Evolutionary conservation across 2,329 filamentous ascomycete genomes (phyloP).

Genomic region (Monilinia polystroma): DNA sequence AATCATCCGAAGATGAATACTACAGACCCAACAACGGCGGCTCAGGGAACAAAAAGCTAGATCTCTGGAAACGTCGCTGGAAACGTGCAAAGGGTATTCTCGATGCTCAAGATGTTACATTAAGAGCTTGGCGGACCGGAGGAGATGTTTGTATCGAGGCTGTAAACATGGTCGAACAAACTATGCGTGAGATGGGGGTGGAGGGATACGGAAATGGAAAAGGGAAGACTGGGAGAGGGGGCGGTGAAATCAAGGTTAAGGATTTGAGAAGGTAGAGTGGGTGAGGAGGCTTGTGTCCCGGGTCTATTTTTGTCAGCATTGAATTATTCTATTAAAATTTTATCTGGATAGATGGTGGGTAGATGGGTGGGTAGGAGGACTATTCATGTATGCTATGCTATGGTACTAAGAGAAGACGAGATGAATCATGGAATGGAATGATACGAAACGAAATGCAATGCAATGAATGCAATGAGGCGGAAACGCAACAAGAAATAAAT

Average conservation of each 20-base stretch:
- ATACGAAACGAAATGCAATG: neutral
- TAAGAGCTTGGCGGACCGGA: slow-evolving; percentile 73
- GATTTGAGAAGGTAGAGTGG: slow-evolving; percentile 35
- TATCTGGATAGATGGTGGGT: neutral
- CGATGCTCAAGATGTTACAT: slow-evolving; percentile 61
- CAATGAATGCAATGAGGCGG: too few relatives aligned
- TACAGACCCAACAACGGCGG: slow-evolving; percentile 26
- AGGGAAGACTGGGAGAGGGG: slow-evolving; percentile 37
- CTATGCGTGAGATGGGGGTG: slow-evolving; percentile 48
- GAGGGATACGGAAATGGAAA: slow-evolving; percentile 38
- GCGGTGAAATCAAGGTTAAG: slow-evolving; percentile 40
- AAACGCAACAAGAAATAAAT: too few relatives aligned
- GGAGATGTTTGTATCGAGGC: slow-evolving; percentile 68
- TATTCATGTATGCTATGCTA: too few relatives aligned
- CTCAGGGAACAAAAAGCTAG: slow-evolving; percentile 63
- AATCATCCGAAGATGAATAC: slow-evolving; percentile 37
- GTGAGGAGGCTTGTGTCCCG: neutral
- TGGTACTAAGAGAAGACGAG: too few relatives aligned
- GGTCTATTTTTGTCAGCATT: neutral
- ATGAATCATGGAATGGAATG: neutral
- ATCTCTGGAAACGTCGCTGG: slow-evolving; percentile 69
- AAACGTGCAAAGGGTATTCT: slow-evolving; percentile 62
- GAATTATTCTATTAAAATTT: neutral
- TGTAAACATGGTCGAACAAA: slow-evolving; percentile 60
- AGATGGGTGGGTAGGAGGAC: neutral